Conservation (phyloP, 257 asterid species). For the Lavandula angustifolia region DNA sequence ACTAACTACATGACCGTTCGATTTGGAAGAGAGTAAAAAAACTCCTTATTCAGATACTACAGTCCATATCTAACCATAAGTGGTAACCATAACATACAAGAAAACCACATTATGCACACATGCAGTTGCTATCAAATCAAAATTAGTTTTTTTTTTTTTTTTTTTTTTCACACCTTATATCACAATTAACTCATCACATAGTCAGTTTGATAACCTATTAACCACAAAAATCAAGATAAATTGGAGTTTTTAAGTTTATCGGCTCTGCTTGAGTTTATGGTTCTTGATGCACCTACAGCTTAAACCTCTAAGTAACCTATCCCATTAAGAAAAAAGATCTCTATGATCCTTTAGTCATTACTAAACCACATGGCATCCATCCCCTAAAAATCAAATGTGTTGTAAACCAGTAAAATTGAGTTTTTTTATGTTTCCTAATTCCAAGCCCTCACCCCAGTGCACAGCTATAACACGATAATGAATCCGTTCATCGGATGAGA, state of each 20-base stretch:
- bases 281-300: too few species aligned
- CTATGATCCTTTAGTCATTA: slow-evolving; percentile 2
- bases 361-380: slow-evolving; percentile 5
- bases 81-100: slow-evolving; percentile 1
- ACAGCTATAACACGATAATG: slow-evolving; percentile 14
- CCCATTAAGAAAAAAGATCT: not conserved
- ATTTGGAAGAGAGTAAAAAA: not conserved
- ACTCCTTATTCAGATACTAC: not conserved
- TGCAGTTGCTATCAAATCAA: not conserved
- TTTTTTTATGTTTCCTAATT: too few species aligned
- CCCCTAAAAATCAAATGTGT: slow-evolving; percentile 11
- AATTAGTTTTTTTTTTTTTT: not conserved
- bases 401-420: not conserved
- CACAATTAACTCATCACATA: not conserved
- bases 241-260: not conserved
- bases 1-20: not conserved
- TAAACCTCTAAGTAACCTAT: not conserved
- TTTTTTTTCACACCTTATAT: not conserved
- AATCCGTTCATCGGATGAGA: slow-evolving; percentile 14
- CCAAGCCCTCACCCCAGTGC: not conserved
- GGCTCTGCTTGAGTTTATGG: not conserved
- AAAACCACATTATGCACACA: slow-evolving; percentile 3
- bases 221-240: not conserved
- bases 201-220: not conserved
- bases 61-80: not conserved